phyloP scores from a whole-genome alignment of 2,329 filamentous ascomycete species.

The Boeremia exigua region DNA sequence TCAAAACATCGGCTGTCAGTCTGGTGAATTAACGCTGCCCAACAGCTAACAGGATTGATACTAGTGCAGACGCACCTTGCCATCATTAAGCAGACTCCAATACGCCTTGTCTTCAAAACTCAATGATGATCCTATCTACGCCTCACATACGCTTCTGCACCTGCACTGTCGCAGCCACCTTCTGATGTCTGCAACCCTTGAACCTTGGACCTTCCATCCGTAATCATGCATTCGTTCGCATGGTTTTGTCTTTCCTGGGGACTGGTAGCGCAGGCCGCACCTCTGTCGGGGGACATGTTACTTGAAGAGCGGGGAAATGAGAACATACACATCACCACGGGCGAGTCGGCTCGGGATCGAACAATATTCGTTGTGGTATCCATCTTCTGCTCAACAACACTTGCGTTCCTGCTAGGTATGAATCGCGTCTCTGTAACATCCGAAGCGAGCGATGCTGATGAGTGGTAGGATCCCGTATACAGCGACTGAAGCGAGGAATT shows the following conservation, averaged over 20 bases:
- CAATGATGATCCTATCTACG: not conserved
- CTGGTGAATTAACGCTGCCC: not conserved
- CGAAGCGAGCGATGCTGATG: not conserved
- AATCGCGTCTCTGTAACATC: not conserved
- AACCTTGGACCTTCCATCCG: not conserved
- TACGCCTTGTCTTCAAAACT: constrained; percentile 1
- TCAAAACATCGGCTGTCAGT: constrained; percentile 1
- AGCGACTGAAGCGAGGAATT: constrained; percentile 15
- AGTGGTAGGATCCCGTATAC: constrained; percentile 14
- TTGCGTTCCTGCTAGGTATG: constrained; percentile 25
- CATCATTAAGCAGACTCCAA: not conserved
- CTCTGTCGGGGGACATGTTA: not conserved
- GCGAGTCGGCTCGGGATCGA: constrained; percentile 20
- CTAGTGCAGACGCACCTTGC: not conserved
- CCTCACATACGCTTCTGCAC: not conserved
- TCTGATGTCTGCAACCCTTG: not conserved
- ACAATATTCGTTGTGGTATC: constrained; percentile 20
- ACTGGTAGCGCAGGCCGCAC: constrained; percentile 4
- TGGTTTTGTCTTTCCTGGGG: not conserved
- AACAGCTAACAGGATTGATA: not conserved
- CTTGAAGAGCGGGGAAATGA: constrained; percentile 6
- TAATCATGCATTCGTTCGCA: constrained; percentile 1
- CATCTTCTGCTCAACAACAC: constrained; percentile 17
- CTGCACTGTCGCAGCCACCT: not conserved
- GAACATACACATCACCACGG: constrained; percentile 11